Evolutionary conservation across 2,329 filamentous ascomycete species (phyloP), one percentile per base, ranked within the genome.

Genomic region (Arthrobotrys megalospora): DNA sequence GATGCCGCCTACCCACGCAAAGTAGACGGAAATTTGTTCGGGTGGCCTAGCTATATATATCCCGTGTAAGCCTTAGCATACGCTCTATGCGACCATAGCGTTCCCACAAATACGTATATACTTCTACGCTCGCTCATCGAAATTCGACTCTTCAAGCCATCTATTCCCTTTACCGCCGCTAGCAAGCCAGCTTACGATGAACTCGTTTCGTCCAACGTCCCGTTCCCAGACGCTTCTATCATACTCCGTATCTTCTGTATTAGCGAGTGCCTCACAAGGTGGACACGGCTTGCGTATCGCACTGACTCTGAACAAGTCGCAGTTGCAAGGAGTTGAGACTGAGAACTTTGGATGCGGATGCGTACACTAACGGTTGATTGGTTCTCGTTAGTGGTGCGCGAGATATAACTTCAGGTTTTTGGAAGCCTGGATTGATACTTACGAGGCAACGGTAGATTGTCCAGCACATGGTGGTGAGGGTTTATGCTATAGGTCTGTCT

Each of bases 371-470:
- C 10, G 11, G 1, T 34, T n/a, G 5, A 16, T 45, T 28, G 2
- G 2, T 45, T 45, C n/a, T 1, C 36, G 6, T 38, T 38, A 3
- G 36, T 12, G 36, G 36, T 38, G 36, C 36, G 8, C 36, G 5
- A 28, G 24, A 5, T 28, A 2, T 38, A 2, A 8, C 6, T 38
- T 38, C 3, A 10, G 3, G 6, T 21, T 14, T 16, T 12, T 24
- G 21, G n/a, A 7, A 10, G 12, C 1, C 10, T 5, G 10, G 10
- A 3, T 12, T 24, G 36, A 14, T 38, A 65, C 62, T 50, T 48
- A 65, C 62, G 3, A 21, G 3, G 32, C 43, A 65, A 14, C 50
- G 14, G 16, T 48, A 65, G 24, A 65, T 50, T 52, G 32, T 65
- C 62, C 62, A 65, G 43, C 41, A 65, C 62, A 65, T 65, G 10